These are phyloP conservation scores for Xanthoconium purpureum DNA, from an alignment of 768 basidiomycete species.

Conservation along the genomic window DNA sequence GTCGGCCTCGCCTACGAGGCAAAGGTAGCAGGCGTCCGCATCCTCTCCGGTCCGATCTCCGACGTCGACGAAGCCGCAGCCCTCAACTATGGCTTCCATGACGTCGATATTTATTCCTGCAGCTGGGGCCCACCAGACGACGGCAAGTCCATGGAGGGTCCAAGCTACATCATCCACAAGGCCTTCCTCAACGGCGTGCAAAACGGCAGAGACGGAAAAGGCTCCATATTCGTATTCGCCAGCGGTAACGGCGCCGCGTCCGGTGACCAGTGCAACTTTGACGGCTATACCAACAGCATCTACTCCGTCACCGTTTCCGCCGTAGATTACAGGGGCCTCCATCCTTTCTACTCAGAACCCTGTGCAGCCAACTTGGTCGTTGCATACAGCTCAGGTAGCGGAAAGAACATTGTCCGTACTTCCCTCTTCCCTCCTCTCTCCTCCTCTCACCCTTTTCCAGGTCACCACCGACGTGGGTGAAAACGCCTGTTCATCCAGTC, in stretches of 20 bases:
- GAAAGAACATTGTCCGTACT: constrained; percentile 81
- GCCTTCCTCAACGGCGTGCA: constrained; percentile 92
- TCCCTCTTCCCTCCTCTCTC: neutral
- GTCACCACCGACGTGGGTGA: constrained; percentile 93
- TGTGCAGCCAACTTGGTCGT: constrained; percentile 97
- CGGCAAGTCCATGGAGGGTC: constrained; percentile 91
- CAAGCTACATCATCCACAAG: constrained; percentile 86
- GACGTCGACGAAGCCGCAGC: constrained; percentile 95
- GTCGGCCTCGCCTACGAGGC: constrained; percentile 91
- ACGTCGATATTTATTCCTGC: constrained; percentile 88
- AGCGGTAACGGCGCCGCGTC: constrained; percentile 91
- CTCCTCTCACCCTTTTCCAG: constrained; percentile 41
- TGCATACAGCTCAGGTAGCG: constrained; percentile 92
- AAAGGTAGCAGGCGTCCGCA: constrained; percentile 90
- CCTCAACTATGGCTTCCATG: constrained; percentile 90
- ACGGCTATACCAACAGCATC: constrained; percentile 98
- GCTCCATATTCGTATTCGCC: constrained; percentile 94
- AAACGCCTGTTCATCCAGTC: constrained; percentile 72
- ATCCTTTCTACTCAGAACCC: constrained; percentile 96
- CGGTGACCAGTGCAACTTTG: constrained; percentile 98
- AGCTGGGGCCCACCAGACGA: constrained; percentile 99
- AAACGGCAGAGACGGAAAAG: constrained; percentile 85
- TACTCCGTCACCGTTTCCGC: constrained; percentile 97
- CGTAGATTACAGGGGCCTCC: constrained; percentile 87
- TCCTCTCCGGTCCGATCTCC: constrained; percentile 90